Conservation (phyloP, 2,329 filamentous ascomycete species). For the Knoxdaviesia proteae region DNA sequence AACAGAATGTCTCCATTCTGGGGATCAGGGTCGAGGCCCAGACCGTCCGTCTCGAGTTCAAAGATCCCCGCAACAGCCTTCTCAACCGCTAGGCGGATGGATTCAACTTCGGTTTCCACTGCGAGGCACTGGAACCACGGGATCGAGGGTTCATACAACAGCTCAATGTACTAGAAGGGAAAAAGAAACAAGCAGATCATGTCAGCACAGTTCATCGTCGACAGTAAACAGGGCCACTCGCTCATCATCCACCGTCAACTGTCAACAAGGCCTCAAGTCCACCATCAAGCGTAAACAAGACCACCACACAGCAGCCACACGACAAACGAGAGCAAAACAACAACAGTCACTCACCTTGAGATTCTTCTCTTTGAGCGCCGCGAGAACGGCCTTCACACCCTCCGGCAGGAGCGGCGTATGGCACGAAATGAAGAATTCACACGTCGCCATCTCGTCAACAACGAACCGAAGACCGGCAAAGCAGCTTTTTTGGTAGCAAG, state of each 20-base stretch:
- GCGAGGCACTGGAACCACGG: constrained; percentile 16
- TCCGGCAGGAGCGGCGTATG: constrained; percentile 13
- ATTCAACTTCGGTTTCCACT: constrained; percentile 5
- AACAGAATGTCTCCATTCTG: background rate
- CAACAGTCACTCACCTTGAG: constrained; percentile 4
- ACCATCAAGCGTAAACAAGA: background rate
- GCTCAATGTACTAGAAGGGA: constrained; percentile 7
- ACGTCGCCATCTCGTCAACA: constrained; percentile 1
- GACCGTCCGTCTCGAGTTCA: constrained; percentile 4
- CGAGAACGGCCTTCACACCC: constrained; percentile 11
- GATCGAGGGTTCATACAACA: constrained; percentile 15
- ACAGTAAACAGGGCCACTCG: too few relatives aligned
- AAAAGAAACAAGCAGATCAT: background rate
- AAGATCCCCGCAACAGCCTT: constrained; percentile 5
- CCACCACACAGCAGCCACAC: too few relatives aligned
- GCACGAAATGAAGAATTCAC: constrained; percentile 14
- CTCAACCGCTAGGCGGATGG: constrained; percentile 7
- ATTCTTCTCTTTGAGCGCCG: constrained; percentile 2
- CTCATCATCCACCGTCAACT: constrained; percentile 3
- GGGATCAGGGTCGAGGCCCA: constrained; percentile 7
- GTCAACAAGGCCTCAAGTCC: background rate
- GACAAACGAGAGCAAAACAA: too few relatives aligned
- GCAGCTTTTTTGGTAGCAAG: background rate
- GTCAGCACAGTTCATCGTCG: background rate
- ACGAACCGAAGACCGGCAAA: background rate